These are phyloP conservation scores for Colletotrichum caudatum DNA, from an alignment of 2,329 filamentous ascomycete genomes.

Conservation along the genomic window DNA sequence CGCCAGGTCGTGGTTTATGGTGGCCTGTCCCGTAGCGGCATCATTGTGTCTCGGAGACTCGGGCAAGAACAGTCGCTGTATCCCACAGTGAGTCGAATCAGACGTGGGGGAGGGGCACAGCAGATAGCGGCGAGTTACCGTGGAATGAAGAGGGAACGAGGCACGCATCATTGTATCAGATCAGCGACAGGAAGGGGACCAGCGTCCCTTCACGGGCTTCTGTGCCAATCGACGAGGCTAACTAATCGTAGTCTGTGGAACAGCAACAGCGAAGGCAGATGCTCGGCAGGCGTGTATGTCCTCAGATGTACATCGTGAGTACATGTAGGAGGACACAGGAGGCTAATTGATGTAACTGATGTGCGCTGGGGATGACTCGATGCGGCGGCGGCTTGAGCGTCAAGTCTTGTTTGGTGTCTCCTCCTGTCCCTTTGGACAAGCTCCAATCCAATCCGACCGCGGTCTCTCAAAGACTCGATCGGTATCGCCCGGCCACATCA, in stretches of 20 bases:
- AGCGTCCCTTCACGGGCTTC: slow-evolving; percentile 13
- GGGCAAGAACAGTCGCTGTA: slow-evolving; percentile 3
- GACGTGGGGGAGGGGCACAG: slow-evolving; percentile 18
- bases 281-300: neutral
- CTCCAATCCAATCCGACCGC: slow-evolving; percentile 10
- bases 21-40: slow-evolving; percentile 18
- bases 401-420: slow-evolving; percentile 2
- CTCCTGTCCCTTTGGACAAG: neutral
- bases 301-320: neutral
- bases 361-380: slow-evolving; percentile 34
- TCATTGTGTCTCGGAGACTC: slow-evolving; percentile 24
- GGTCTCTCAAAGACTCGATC: slow-evolving; percentile 25
- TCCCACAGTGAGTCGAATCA: slow-evolving; percentile 12
- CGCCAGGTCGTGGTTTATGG: slow-evolving; percentile 9
- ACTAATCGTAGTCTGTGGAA: neutral
- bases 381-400: slow-evolving; percentile 15
- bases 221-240: slow-evolving; percentile 4
- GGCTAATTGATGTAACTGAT: slow-evolving; percentile 34
- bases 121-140: slow-evolving; percentile 17
- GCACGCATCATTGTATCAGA: slow-evolving; percentile 37
- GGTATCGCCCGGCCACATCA: slow-evolving; percentile 22
- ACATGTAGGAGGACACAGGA: slow-evolving; percentile 22
- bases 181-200: slow-evolving; percentile 23
- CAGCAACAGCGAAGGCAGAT: slow-evolving; percentile 17
- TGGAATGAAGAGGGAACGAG: slow-evolving; percentile 23